Evolutionary conservation across 805 yeast species (phyloP), one percentile per base, ranked within the genome.

Genomic region (Yarrowia sp.): DNA sequence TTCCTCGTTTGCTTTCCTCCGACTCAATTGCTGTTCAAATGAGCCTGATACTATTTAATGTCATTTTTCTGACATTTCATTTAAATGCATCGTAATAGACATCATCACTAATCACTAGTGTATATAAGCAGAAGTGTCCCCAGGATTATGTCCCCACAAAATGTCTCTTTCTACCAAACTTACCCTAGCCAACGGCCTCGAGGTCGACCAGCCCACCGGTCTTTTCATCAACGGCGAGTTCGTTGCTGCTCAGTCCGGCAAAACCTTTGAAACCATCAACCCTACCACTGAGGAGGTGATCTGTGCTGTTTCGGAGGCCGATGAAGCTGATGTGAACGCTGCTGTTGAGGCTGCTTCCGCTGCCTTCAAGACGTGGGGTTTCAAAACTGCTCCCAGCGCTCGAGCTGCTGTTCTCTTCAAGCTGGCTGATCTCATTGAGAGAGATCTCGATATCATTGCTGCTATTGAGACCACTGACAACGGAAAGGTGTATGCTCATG

Each of bases 341-440:
- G 97, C 97, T 24, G 96, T 92, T 43, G 83, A 84, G n/a, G 93
- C 96, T 36, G 97, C 97, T 54, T 77, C 81, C 67, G 86, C 80
- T 59, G 97, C 97, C 12, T 92, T 88, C 56, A 78, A 82, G 64
- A 77, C 77, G 32, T 92, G 97, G 97, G 82, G 89, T 36, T 76
- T 77, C 43, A 79, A 80, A 35, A 87, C 89, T 66, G 95, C 96
- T n/a, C 71, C 80, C 28, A 36, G 33, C 24, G 52, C 17, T n/a
- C 85, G 97, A 73, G 87, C 87, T 62, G 78, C 75, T 66, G 83
- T 83, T 43, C 78, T 92, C 68, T 74, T 77, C 79, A 87, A 84
- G 75, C 83, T 92, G 66, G 96, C 97, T 33, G 95, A 89, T 67
- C 79, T 88, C 71, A 77, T 92, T 69, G 96, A 89, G 73, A 80